Base-by-base conservation (phyloP, 805 yeast genomes). In the Candida multigemmis region DNA sequence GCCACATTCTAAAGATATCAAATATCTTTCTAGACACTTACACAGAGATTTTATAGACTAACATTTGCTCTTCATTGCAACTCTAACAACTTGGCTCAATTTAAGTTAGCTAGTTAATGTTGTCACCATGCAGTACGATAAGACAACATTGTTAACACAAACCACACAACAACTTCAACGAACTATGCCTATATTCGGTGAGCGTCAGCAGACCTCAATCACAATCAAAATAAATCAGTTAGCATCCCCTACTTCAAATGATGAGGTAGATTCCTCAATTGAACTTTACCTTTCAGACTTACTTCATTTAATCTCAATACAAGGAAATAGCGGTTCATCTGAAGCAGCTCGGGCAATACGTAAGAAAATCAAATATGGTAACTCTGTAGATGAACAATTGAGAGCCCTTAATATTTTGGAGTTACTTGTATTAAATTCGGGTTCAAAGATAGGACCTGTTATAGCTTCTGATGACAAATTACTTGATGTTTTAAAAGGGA, bases 331-430 rank as follows among this genome's bases (percentile, higher is more conserved):
- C 13, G 68, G 68, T 1, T 51, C 66, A 1, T 51, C 63, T 18
- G 99, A 91, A 49, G 89, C 93, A 2, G 96, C 96, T 0, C 65
- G 97, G 22, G 93, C 95, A 1, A 57, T 91, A 13, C 68, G 98
- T 26, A 91, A 91, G 62, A 75, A 77, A 43, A 57, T 91, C 46
- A 91, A 93, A 55, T 81, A 89, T 46, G 97, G 96, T n/a, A 48
- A 45, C 12, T 44, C 64, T 2, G 46, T 53, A 4, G 53, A 58
- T 12, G 79, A 78, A 37, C 94, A 83, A 48, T 41, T 68, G 28
- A 70, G 82, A 24, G 81, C 94, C 0, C 50, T 86, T 35, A 41
- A 41, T 27, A 36, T 60, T 14, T 46, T 62, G 30, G 68, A 60
- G 36, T 40, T 61, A 24, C 32, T 61, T 31, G 45, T 60, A 10